phyloP scores from a whole-genome alignment of 2,329 filamentous ascomycete genomes.

The Pestalotiopsis sp. region DNA sequence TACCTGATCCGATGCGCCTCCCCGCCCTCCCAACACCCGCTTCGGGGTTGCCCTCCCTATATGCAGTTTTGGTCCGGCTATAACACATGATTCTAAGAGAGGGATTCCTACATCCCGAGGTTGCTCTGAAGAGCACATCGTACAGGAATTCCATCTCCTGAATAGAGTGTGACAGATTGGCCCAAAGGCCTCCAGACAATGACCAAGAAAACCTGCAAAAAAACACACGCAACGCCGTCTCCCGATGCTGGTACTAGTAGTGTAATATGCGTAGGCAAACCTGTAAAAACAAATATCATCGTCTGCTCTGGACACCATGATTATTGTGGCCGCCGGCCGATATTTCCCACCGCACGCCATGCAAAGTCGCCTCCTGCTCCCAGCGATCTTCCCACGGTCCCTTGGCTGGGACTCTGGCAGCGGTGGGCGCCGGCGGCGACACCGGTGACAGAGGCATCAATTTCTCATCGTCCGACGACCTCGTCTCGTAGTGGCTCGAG shows the following conservation, averaged over 20 bases:
- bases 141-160: no score
- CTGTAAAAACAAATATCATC: not conserved
- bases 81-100: not conserved
- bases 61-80: not conserved
- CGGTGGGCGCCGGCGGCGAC: not conserved
- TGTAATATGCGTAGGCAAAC: not conserved
- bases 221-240: not conserved
- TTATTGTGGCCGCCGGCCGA: not conserved
- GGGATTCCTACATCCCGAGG: not conserved
- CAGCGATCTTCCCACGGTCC: slow-evolving; percentile 3
- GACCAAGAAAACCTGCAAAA: no score
- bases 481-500: not conserved
- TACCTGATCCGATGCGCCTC: slow-evolving; percentile 1
- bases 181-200: no score
- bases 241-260: not conserved
- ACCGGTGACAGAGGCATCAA: not conserved
- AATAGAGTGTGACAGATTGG: no score
- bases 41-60: not conserved
- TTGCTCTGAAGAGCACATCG: no score
- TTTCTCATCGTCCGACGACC: not conserved
- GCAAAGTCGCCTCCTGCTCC: not conserved
- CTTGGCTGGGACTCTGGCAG: not conserved
- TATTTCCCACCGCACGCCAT: slow-evolving; percentile 5
- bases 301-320: not conserved
- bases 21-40: not conserved